phyloP scores from a whole-genome alignment of 345 rosid species.

The Gossypium thurberi region DNA sequence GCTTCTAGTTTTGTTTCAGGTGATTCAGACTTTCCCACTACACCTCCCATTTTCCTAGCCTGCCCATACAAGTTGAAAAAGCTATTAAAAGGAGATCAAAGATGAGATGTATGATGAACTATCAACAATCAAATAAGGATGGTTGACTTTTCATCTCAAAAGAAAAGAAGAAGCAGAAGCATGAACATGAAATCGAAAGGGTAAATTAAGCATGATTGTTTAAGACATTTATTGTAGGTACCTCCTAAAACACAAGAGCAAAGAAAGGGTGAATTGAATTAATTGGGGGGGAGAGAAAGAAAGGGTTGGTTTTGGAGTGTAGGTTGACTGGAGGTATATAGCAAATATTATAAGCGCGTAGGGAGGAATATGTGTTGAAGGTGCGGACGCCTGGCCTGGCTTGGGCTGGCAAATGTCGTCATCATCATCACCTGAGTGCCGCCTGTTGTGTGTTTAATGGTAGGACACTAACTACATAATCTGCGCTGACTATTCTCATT shows the following conservation, averaged over 20 bases:
- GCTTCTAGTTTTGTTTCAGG: constrained; percentile 79
- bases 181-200: not conserved
- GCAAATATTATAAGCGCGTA: too few relatives aligned
- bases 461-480: constrained; percentile 9
- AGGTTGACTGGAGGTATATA: not conserved
- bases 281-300: not conserved
- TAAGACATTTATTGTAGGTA: not conserved
- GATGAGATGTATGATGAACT: not conserved
- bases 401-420: too few relatives aligned
- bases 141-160: not conserved
- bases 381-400: constrained; percentile 5
- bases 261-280: not conserved
- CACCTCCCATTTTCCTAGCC: constrained; percentile 58
- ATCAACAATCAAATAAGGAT: not conserved
- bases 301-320: not conserved
- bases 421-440: too few relatives aligned
- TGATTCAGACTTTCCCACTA: constrained; percentile 35
- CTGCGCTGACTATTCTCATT: constrained; percentile 18
- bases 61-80: constrained; percentile 2
- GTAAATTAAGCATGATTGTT: not conserved
- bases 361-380: not conserved
- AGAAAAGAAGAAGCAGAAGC: not conserved
- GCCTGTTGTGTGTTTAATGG: constrained; percentile 4
- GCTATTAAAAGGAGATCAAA: not conserved
- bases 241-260: not conserved